Base-by-base conservation (phyloP, 2,329 filamentous ascomycete species). In the Fusarium gaditjirri region DNA sequence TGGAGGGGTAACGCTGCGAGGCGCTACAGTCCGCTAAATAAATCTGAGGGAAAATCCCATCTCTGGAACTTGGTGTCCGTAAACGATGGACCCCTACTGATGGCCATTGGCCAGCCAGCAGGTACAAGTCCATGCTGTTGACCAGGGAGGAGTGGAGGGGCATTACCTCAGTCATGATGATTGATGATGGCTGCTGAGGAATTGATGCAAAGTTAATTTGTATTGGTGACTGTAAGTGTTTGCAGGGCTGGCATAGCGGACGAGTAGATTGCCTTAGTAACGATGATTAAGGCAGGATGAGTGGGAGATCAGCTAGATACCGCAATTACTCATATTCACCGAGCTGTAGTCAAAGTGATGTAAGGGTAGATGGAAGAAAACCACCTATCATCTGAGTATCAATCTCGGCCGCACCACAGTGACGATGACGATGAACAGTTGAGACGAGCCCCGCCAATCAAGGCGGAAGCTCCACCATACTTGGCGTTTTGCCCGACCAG, bases 381-480 rank as follows among this genome's bases (percentile, higher is more conserved):
- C 59, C 52, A 65, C 31, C 44, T 19, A 61, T 64, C 57, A 50
- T 43, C 29, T 42, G 33, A 61, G 61, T 31, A 50, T 67, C 63
- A 44, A 47, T 68, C 43, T 73, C 66, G 67, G 71, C 59, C 62
- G 71, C 63, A 71, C 47, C 71, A 49, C 33, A 64, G 70, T 52
- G 53, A 71, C 61, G 76, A 78, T 77, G 77, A 79, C 77, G 77
- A 79, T 78, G 66, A 61, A 62, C 49, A 72, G 43, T 65, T 66
- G 70, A 55, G 50, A 62, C 43, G 46, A 66, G 67, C 61, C 70
- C 72, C 76, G 70, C 77, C 77, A 76, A 77, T 75, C 72, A 74
- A 36, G 63, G 67, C 52, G 49, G 41, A 64, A 69, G 59, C 74
- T 50, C 77, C 77, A 76, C 77, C 71, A 69, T 73, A 72, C 75